These are phyloP conservation scores for Amauroascus niger DNA, from an alignment of 2,329 filamentous ascomycete species.

Conservation along the genomic window DNA sequence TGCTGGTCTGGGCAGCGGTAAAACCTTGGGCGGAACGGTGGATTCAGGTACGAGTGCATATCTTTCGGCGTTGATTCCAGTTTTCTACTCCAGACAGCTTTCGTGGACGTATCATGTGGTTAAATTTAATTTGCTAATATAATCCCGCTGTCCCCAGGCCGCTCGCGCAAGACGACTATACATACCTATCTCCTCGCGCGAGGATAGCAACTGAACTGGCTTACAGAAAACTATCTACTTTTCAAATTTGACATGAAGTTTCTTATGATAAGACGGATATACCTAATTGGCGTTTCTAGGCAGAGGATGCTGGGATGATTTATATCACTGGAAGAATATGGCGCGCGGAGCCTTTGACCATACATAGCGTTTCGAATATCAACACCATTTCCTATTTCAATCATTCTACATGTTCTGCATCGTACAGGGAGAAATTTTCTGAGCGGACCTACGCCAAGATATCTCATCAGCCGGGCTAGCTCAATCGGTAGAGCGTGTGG, in stretches of 20 bases:
- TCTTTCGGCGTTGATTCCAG: too few relatives aligned
- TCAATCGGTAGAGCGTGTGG: conserved; percentile 45
- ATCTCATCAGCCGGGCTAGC: conserved; percentile 35
- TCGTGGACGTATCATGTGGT: too few relatives aligned
- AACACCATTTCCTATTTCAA: not conserved
- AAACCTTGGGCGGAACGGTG: conserved; percentile 51
- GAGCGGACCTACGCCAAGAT: not conserved
- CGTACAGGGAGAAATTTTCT: not conserved
- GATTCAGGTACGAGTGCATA: conserved; percentile 43
- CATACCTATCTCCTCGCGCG: conserved; percentile 39
- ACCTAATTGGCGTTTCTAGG: not conserved
- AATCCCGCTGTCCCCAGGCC: conserved; percentile 26
- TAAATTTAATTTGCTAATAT: not conserved
- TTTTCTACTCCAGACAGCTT: too few relatives aligned
- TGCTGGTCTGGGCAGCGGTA: conserved; percentile 51
- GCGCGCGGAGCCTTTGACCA: not conserved
- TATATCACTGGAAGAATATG: not conserved
- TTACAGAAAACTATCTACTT: not conserved
- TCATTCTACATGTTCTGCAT: not conserved
- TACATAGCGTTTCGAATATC: not conserved
- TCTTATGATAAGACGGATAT: not conserved
- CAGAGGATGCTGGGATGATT: too few relatives aligned
- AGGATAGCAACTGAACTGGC: not conserved
- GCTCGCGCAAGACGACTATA: conserved; percentile 43
- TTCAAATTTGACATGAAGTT: too few relatives aligned